These are phyloP conservation scores for Yamadazyma blattariae DNA, from an alignment of 1,139 yeast species.

Conservation along the genomic window DNA sequence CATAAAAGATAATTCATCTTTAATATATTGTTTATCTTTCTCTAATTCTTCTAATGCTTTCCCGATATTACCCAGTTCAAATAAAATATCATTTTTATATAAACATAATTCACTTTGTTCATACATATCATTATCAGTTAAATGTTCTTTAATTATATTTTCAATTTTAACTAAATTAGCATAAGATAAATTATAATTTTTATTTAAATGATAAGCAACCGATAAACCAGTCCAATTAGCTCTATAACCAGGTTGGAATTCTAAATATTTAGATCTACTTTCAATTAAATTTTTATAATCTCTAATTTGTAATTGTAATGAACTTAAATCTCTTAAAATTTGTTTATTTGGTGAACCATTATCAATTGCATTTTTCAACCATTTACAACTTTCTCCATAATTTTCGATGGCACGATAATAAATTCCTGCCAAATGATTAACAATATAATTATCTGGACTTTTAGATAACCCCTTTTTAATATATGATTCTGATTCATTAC, in stretches of 20 bases:
- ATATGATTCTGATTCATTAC: constrained; percentile 62
- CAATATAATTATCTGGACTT: constrained; percentile 60
- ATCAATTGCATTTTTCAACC: constrained; percentile 74
- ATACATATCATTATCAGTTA: constrained; percentile 61
- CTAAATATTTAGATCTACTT: constrained; percentile 68
- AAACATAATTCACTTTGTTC: constrained; percentile 81
- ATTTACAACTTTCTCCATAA: constrained; percentile 75
- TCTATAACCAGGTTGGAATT: constrained; percentile 77
- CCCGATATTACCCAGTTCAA: constrained; percentile 59
- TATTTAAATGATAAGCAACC: constrained; percentile 75
- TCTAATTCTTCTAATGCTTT: constrained; percentile 65
- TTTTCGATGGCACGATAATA: constrained; percentile 70
- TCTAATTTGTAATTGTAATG: constrained; percentile 76
- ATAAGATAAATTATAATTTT: constrained; percentile 66
- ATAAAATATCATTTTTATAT: constrained; percentile 67
- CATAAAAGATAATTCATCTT: constrained; percentile 60
- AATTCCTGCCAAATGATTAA: constrained; percentile 84
- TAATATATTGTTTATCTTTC: constrained; percentile 48
- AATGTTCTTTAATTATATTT: constrained; percentile 63
- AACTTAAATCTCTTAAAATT: constrained; percentile 77
- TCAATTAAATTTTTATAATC: constrained; percentile 62
- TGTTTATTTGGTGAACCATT: constrained; percentile 79
- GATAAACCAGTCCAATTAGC: constrained; percentile 94
- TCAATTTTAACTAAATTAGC: constrained; percentile 74
- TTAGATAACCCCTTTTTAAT: constrained; percentile 60